Conservation (phyloP, 2,329 filamentous ascomycete genomes). For the Sclerotinia spermophila region DNA sequence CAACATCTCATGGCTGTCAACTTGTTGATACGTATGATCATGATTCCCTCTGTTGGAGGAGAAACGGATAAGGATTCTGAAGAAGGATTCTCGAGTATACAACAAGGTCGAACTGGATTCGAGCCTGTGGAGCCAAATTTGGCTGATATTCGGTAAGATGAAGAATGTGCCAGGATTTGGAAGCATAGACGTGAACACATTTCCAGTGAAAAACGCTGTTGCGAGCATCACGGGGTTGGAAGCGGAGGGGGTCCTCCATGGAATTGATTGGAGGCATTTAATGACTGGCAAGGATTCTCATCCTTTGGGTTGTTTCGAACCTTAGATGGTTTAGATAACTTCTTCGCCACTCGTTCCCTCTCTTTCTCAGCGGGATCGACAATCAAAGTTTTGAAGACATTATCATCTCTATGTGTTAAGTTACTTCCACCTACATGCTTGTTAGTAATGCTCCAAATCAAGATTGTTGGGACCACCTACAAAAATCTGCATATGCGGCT, state of each 20-base stretch:
- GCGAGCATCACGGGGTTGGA: no score
- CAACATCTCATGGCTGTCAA: background rate
- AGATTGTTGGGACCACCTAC: background rate
- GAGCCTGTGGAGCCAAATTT: no score
- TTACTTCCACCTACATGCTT: conserved; percentile 6
- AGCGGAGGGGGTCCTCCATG: background rate
- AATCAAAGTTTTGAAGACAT: conserved; percentile 23
- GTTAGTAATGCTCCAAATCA: background rate
- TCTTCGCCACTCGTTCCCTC: conserved; percentile 9
- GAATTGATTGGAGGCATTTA: background rate
- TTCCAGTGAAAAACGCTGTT: background rate
- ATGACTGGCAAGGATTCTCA: background rate
- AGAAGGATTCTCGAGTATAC: background rate
- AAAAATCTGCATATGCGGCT: conserved; percentile 7
- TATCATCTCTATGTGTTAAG: conserved; percentile 22
- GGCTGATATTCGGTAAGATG: no score
- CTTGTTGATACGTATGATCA: background rate
- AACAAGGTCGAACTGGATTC: background rate
- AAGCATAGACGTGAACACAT: background rate
- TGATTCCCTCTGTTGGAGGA: background rate
- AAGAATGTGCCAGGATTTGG: no score
- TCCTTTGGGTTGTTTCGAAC: background rate
- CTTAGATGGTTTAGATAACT: background rate
- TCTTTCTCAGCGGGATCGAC: conserved; percentile 15
- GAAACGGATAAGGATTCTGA: background rate